Conservation (phyloP, 495 filamentous ascomycete species). For the Neurospora sp. region DNA sequence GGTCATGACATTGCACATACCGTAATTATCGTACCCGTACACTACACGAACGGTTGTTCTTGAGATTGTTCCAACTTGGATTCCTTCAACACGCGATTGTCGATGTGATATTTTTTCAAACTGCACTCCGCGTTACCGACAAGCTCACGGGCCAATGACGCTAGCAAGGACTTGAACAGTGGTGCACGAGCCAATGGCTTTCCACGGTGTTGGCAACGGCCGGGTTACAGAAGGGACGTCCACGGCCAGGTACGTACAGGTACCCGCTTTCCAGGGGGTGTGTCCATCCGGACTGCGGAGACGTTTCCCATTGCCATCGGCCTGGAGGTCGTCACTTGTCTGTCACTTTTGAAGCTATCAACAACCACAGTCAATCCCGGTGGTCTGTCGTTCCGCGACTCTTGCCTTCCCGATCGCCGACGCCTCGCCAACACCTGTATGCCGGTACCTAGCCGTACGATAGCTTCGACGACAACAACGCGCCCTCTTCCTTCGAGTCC, state of each 20-base stretch:
- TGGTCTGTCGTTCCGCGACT: background rate
- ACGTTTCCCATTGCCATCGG: background rate
- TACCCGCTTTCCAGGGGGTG: background rate
- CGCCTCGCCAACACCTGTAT: background rate
- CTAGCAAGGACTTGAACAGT: constrained; percentile 1
- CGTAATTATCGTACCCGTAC: background rate
- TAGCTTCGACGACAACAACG: background rate
- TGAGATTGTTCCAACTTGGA: background rate
- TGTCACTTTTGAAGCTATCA: background rate
- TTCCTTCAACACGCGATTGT: background rate
- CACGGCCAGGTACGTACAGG: background rate
- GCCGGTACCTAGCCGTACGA: background rate
- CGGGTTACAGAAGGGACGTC: background rate
- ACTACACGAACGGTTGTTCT: background rate
- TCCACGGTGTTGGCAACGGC: background rate
- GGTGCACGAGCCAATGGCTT: background rate
- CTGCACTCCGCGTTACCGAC: constrained; percentile 1
- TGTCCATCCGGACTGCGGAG: background rate
- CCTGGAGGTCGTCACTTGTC: background rate
- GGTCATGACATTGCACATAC: background rate
- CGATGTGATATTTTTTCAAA: background rate
- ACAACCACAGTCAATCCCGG: background rate
- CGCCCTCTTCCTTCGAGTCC: background rate
- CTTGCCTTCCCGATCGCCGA: background rate
- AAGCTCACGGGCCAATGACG: constrained; percentile 9